Percentiles rank a stretch among this genome's conserved stretches.
Conservation (phyloP, 1,284 basidiomycete species). For the Ceraceosorus guamensis region DNA sequence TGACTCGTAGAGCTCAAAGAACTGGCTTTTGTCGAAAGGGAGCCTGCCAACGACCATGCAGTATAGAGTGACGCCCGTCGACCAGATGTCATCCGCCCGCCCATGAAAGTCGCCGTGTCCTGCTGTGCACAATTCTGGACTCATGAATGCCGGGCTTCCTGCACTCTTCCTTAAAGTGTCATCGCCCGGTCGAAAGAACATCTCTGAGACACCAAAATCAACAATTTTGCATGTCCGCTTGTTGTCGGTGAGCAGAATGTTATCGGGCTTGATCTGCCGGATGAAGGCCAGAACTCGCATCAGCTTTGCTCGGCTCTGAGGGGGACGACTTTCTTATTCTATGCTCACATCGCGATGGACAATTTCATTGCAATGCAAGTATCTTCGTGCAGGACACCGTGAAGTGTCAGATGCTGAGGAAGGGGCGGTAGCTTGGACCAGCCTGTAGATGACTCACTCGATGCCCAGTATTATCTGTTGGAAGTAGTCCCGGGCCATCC, state of each 20-base stretch:
- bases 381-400: slow-evolving; percentile 18
- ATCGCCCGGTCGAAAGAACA: slow-evolving; percentile 52
- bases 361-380: slow-evolving; percentile 56
- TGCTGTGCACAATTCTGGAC: slow-evolving; percentile 51
- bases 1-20: slow-evolving; percentile 53
- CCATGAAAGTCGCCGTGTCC: slow-evolving; percentile 49
- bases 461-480: slow-evolving; percentile 55
- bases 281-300: neutral
- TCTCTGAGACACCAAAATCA: slow-evolving; percentile 58
- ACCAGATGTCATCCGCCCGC: slow-evolving; percentile 56
- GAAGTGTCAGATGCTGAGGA: slow-evolving; percentile 14
- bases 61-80: slow-evolving; percentile 56
- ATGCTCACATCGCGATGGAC: slow-evolving; percentile 52
- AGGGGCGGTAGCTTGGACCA: neutral
- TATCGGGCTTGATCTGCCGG: slow-evolving; percentile 54
- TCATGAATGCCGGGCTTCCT: slow-evolving; percentile 57
- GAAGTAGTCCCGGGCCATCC: slow-evolving; percentile 52
- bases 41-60: slow-evolving; percentile 54
- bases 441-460: slow-evolving; percentile 18
- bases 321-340: neutral
- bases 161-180: slow-evolving; percentile 51
- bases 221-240: slow-evolving; percentile 54
- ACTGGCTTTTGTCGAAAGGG: slow-evolving; percentile 53
- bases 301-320: neutral
- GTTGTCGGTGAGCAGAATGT: slow-evolving; percentile 54